Conservation (phyloP, 345 rosid species). For the Corymbia maculata region DNA sequence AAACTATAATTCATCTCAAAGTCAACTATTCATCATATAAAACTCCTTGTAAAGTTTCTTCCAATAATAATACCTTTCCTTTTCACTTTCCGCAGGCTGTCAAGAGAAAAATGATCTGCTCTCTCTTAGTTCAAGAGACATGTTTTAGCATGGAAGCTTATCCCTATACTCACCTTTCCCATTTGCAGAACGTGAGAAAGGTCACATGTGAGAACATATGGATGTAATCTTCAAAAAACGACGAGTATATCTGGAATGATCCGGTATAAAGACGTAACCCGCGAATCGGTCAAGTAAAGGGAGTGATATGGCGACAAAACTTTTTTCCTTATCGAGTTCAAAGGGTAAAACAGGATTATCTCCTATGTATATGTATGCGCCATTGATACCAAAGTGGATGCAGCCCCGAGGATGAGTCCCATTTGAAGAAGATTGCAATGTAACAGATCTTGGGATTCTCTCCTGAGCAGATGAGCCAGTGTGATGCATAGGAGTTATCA, state of each 20-base stretch:
- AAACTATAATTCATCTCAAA: background rate
- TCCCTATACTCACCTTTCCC: background rate
- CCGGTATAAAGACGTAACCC: background rate
- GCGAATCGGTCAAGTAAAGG: rapidly evolving
- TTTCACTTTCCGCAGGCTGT: background rate
- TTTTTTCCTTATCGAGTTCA: background rate
- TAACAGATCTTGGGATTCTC: background rate
- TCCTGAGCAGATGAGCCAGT: background rate
- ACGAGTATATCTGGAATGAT: background rate
- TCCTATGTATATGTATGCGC: rapidly evolving
- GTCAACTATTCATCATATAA: background rate
- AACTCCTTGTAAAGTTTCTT: background rate
- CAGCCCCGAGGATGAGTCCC: background rate
- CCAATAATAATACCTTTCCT: background rate
- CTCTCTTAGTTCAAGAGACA: background rate
- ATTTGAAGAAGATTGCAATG: background rate
- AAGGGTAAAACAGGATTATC: background rate
- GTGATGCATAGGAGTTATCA: background rate
- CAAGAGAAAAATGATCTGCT: background rate
- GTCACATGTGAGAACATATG: background rate
- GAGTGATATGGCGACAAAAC: background rate
- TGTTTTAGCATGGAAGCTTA: background rate
- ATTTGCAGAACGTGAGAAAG: background rate
- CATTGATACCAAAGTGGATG: background rate
- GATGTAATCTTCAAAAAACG: background rate